Evolutionary conservation across 768 basidiomycete species (phyloP).

Genomic region (Boletus tylopilopsis): DNA sequence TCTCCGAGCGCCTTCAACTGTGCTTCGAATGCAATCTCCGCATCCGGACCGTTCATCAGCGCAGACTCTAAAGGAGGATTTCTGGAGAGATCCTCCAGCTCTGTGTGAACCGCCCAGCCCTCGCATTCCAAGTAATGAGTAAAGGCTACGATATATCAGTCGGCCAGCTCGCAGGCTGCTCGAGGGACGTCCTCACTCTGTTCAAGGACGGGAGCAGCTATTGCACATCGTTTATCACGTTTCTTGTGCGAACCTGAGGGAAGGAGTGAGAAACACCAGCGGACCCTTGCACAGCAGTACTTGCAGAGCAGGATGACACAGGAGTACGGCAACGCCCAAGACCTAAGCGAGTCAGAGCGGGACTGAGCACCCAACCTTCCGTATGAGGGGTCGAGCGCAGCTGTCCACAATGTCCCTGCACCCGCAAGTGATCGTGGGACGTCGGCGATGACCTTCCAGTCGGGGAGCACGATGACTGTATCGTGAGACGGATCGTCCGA

Average conservation of each 20-base stretch:
- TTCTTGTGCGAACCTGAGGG: constrained; percentile 84
- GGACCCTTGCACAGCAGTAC: too few species aligned
- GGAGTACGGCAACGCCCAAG: constrained; percentile 85
- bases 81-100: constrained; percentile 56
- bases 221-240: constrained; percentile 87
- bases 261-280: not conserved
- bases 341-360: constrained; percentile 49
- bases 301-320: constrained; percentile 89
- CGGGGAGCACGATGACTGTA: constrained; percentile 87
- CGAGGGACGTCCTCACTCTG: constrained; percentile 44
- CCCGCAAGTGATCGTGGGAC: constrained; percentile 61
- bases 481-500: constrained; percentile 58
- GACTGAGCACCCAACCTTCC: constrained; percentile 43
- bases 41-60: constrained; percentile 30
- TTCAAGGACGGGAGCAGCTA: constrained; percentile 82
- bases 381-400: constrained; percentile 56
- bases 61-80: constrained; percentile 26
- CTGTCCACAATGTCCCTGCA: constrained; percentile 66
- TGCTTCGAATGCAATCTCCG: constrained; percentile 50
- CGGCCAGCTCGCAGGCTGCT: constrained; percentile 12
- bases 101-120: constrained; percentile 74
- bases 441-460: constrained; percentile 80
- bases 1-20: constrained; percentile 44
- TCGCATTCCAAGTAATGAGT: constrained; percentile 56
- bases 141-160: constrained; percentile 44